These are phyloP conservation scores for Lecanicillium sp. DNA, from an alignment of 2,329 filamentous ascomycete species.

Conservation along the genomic window DNA sequence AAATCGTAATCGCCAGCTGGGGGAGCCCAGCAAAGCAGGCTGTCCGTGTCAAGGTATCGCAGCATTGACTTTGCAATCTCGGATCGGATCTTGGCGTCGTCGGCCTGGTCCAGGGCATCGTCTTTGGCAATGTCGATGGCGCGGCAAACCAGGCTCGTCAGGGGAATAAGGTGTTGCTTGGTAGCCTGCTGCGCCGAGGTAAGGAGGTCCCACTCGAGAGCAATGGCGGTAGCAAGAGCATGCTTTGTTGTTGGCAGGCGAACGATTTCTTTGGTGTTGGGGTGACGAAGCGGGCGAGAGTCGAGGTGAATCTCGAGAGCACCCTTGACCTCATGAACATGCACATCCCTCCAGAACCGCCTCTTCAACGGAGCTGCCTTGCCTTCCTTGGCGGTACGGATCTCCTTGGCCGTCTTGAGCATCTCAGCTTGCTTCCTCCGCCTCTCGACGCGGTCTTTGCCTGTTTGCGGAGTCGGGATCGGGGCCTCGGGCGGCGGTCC, in stretches of 20 bases:
- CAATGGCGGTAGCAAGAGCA: slow-evolving; percentile 75
- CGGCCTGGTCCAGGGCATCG: slow-evolving; percentile 34
- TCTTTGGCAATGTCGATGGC: slow-evolving; percentile 72
- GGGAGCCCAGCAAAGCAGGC: slow-evolving; percentile 79
- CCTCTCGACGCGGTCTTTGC: slow-evolving; percentile 38
- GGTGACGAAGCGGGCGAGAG: slow-evolving; percentile 68
- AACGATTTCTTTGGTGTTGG: slow-evolving; percentile 62
- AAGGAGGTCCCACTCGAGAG: slow-evolving; percentile 87
- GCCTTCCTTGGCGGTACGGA: slow-evolving; percentile 27
- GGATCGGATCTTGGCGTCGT: slow-evolving; percentile 46
- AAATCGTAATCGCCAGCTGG: slow-evolving; percentile 39
- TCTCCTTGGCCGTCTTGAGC: slow-evolving; percentile 41
- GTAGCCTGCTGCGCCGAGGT: slow-evolving; percentile 75
- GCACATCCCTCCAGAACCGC: slow-evolving; percentile 84
- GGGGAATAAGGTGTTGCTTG: slow-evolving; percentile 78
- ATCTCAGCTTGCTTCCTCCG: slow-evolving; percentile 46
- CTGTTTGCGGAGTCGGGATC: slow-evolving; percentile 16
- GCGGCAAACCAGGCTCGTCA: slow-evolving; percentile 78
- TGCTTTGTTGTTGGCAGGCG: slow-evolving; percentile 67
- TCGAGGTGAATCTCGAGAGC: slow-evolving; percentile 65
- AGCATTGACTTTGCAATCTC: slow-evolving; percentile 62
- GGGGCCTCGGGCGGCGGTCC: slow-evolving; percentile 53
- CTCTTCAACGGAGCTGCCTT: slow-evolving; percentile 44
- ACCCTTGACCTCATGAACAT: slow-evolving; percentile 56
- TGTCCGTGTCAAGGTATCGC: slow-evolving; percentile 87